A percentile compares a stretch with the other conserved stretches of the same genome.
Evolutionary conservation across 2,329 filamentous ascomycete genomes (phyloP).

Genomic region (Thielaviopsis musarum): DNA sequence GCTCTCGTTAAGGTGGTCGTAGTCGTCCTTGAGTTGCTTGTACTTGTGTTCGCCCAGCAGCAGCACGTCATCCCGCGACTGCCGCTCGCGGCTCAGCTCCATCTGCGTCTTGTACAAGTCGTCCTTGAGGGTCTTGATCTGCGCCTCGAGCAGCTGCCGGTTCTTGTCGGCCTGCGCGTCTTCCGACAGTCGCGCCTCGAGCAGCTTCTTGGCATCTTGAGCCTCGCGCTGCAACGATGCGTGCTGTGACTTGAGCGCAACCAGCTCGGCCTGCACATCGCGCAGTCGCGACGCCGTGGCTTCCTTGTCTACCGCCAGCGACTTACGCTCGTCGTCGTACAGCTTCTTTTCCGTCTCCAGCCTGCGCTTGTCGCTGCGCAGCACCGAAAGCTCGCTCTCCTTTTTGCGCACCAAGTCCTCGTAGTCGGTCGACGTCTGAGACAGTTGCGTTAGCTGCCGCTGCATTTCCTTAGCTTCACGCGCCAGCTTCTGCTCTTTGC

Average conservation of each 20-base stretch:
- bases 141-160: slow-evolving; percentile 65
- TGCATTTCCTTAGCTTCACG: slow-evolving; percentile 72
- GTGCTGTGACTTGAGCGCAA: slow-evolving; percentile 72
- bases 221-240: slow-evolving; percentile 75
- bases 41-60: slow-evolving; percentile 82
- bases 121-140: slow-evolving; percentile 73
- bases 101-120: slow-evolving; percentile 73
- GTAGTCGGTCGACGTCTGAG: slow-evolving; percentile 83
- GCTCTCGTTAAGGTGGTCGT: slow-evolving; percentile 70
- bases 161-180: slow-evolving; percentile 73
- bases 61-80: slow-evolving; percentile 86
- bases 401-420: slow-evolving; percentile 88
- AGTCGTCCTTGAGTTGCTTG: slow-evolving; percentile 67
- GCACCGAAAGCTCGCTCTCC: slow-evolving; percentile 76
- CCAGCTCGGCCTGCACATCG: slow-evolving; percentile 74
- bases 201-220: slow-evolving; percentile 66
- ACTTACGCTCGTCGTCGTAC: slow-evolving; percentile 63
- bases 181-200: slow-evolving; percentile 78
- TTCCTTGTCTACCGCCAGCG: slow-evolving; percentile 59
- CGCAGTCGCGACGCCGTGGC: slow-evolving; percentile 59
- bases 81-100: slow-evolving; percentile 77
- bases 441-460: slow-evolving; percentile 71
- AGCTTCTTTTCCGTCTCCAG: slow-evolving; percentile 63
- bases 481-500: slow-evolving; percentile 57
- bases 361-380: slow-evolving; percentile 71